Evolutionary conservation across 2,329 filamentous ascomycete species (phyloP), one percentile per base, ranked within the genome.

Genomic region (Exophiala oligosperma): DNA sequence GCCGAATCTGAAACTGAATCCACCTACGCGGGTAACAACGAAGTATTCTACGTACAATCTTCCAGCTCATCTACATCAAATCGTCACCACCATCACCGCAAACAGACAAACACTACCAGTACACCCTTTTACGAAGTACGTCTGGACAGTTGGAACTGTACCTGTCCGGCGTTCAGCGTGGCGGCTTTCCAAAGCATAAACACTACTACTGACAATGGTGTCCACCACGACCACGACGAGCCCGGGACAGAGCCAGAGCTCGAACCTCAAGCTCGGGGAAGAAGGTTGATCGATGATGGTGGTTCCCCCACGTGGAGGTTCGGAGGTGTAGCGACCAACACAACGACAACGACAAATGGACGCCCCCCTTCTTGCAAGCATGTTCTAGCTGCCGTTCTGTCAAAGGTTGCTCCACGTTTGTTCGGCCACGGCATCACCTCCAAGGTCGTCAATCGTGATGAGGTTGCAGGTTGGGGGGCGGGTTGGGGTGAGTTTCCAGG

Each of bases 101-200:
- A 51, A 35, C 38, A 40, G 2, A 24, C 32, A 1, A 61, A 67
- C 67, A 23, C 65, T 63, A 41, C 63, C 67, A 35, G 49, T 21
- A 72, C 72, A 38, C 32, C 32, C 6, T 68, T 70, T 51, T 95
- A 97, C 73, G 79, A 90, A 66, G 89, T 97, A 14, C 84, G 87
- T 8, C 80, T 92, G 1, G 67, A 72, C 1, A 84, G 88, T 1
- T 97, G 94, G 94, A 92, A 89, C 72, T 99, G 94, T 73, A 90
- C 85, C 1, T 99, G 94, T 76, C 88, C 92, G 2, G 87, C 86
- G 1, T 97, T 97, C 72, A 82, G 88, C 0, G 87, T 95, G 62
- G 79, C 87, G 21, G 83, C 87, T 2, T 92, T 92, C 66, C 79
- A 80, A 26, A 66, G 69, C 17, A 72, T 56, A 24, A 49, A 46